Base-by-base conservation (phyloP, 1,139 yeast species). In the Geotrichum restrictum region DNA sequence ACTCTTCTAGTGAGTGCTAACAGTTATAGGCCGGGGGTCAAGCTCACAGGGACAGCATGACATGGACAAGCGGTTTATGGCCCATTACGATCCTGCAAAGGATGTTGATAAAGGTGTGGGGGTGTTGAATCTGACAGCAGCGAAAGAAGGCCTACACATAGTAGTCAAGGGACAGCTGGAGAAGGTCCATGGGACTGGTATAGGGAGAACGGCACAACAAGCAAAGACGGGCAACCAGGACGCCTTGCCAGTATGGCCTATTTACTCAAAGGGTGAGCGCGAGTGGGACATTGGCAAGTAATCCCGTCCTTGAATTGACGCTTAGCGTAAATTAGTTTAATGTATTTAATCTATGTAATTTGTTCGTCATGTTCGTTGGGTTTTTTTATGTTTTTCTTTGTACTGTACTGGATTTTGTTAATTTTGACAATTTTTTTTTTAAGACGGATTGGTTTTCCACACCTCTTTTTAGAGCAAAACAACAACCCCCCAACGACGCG, bases 201-300 rank as follows among this genome's bases (percentile, higher is more conserved):
- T 38, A 37, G 22, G 33, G 11, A 14, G 16, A 11, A 14, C 38
- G 10, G 8, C 16, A 36, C 7, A 33, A 33, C 37, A 33, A 14
- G 5, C 29, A 24, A 24, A 5, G 8, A 24, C 29, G 5, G 29
- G 29, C 29, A 24, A 5, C 6, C 5, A 33, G 5, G 36, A 11
- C 4, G 36, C 16, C 5, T 14, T 5, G 11, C 34, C 39, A 11
- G n/a, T 19, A 27, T 48, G 52, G 52, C 52, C 52, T 6, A 16
- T 11, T 13, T 48, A 48, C 39, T 10, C 43, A 18, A 48, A 27
- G 10, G 52, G 52, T 3, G 21, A 33, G 24, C 47, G 52, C 22
- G 48, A 42, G 29, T 48, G 52, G 52, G 52, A 48, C 34, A 14
- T 18, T 14, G 52, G 43, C 13, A 48, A 48, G 16, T 36, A 34